Percentiles rank a stretch among this genome's conserved stretches.
These are phyloP conservation scores for Tolypocladium inflatum DNA, from an alignment of 2,329 filamentous ascomycete species.

Conservation along the genomic window DNA sequence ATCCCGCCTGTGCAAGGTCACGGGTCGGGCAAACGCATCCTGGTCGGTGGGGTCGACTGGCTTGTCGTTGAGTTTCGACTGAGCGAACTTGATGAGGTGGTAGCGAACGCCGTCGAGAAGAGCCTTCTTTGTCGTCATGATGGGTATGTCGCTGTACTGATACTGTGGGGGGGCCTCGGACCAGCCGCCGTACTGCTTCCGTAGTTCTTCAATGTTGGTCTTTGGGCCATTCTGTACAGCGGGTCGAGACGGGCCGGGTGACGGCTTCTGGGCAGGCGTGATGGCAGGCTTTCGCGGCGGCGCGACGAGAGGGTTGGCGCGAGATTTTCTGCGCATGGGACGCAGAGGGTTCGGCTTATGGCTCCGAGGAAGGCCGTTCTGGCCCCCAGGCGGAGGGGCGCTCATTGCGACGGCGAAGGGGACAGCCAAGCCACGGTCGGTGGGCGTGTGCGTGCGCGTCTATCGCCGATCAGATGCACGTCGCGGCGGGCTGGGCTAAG, in stretches of 20 bases:
- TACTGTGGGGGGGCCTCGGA: conserved; percentile 38
- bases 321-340: conserved; percentile 28
- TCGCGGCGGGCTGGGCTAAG: neutral
- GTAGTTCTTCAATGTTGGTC: conserved; percentile 30
- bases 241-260: conserved; percentile 10
- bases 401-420: conserved; percentile 27
- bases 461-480: neutral
- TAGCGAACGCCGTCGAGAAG: conserved; percentile 72
- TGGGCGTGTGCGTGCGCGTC: neutral
- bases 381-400: conserved; percentile 25
- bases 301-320: conserved; percentile 53
- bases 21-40: conserved; percentile 75
- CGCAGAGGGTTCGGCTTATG: conserved; percentile 26
- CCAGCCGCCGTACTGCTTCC: conserved; percentile 46
- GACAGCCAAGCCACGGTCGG: neutral
- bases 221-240: conserved; percentile 17
- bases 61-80: conserved; percentile 47
- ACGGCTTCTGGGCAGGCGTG: conserved; percentile 11
- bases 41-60: conserved; percentile 60
- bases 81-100: conserved; percentile 74
- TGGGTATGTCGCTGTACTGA: conserved; percentile 48
- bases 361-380: conserved; percentile 20
- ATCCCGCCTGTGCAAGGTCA: conserved; percentile 82
- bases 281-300: conserved; percentile 38
- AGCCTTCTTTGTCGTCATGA: conserved; percentile 75